phyloP scores from a whole-genome alignment of 2,329 filamentous ascomycete species.

The Neofusicoccum umdonicola region DNA sequence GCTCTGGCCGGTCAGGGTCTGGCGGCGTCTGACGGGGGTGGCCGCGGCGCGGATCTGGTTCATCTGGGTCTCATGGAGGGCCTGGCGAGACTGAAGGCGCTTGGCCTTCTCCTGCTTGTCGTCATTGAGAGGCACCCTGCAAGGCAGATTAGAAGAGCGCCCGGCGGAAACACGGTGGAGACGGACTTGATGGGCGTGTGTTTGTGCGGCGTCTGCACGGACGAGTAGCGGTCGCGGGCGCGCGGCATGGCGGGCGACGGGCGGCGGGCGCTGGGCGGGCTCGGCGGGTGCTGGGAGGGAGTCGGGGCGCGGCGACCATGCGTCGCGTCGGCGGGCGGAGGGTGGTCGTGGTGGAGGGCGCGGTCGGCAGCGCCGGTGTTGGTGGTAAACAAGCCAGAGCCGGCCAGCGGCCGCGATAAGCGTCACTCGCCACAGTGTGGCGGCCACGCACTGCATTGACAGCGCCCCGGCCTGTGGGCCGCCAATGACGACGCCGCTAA shows the following conservation, averaged over 20 bases:
- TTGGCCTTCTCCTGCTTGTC: slow-evolving; percentile 85
- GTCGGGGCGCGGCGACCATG: background rate
- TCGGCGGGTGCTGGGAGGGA: background rate
- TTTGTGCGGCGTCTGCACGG: slow-evolving; percentile 51
- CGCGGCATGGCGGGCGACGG: slow-evolving; percentile 51
- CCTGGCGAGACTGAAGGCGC: slow-evolving; percentile 82
- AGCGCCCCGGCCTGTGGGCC: no score
- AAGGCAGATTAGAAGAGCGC: slow-evolving; percentile 9
- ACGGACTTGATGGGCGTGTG: slow-evolving; percentile 15
- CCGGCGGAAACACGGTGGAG: background rate
- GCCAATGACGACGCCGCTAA: no score
- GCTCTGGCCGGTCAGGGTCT: slow-evolving; percentile 52
- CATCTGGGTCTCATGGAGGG: slow-evolving; percentile 84
- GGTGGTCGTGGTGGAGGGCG: background rate
- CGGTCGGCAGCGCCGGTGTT: background rate
- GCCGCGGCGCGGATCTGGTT: slow-evolving; percentile 84
- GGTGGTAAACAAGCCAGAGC: no score
- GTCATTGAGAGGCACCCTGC: slow-evolving; percentile 91
- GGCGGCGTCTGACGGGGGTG: slow-evolving; percentile 62
- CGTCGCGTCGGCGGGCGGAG: background rate
- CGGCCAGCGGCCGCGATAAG: no score
- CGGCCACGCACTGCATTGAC: no score
- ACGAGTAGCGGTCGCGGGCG: slow-evolving; percentile 45
- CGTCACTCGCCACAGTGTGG: no score
- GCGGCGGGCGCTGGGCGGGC: slow-evolving; percentile 18